Evolutionary conservation across 257 asterid genomes (phyloP).

Genomic region (Nicotiana tomentosiformis): DNA sequence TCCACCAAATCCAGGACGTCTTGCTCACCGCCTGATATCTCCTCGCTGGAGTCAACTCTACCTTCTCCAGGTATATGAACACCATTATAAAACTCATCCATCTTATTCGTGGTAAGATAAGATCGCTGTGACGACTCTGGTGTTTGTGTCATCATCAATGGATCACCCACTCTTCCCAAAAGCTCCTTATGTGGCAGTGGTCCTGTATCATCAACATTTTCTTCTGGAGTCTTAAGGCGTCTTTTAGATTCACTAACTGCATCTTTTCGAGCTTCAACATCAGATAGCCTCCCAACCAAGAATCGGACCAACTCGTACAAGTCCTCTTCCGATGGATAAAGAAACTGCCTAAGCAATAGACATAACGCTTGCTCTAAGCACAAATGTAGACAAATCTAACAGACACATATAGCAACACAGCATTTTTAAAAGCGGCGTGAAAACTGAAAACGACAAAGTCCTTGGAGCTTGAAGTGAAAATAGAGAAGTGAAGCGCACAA

Average conservation of each 20-base stretch:
- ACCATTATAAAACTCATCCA: not conserved
- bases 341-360: conserved; percentile 63
- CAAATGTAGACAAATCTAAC: not conserved
- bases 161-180: conserved; percentile 13
- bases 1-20: not conserved
- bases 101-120: conserved; percentile 8
- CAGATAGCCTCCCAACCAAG: conserved; percentile 48
- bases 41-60: conserved; percentile 2
- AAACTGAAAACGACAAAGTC: no score
- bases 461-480: no score
- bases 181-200: conserved; percentile 11
- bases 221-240: conserved; percentile 6
- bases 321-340: conserved; percentile 70
- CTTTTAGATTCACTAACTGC: conserved; percentile 14
- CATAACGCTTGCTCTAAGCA: conserved; percentile 16
- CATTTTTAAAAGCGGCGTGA: no score
- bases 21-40: conserved; percentile 4
- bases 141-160: conserved; percentile 12
- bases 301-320: conserved; percentile 54
- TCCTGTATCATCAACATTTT: conserved; percentile 6
- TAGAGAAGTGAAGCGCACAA: no score
- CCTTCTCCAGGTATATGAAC: conserved; percentile 15
- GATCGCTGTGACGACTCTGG: conserved; percentile 8
- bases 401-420: not conserved
- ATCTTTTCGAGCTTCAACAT: conserved; percentile 20